phyloP scores from a whole-genome alignment of 306 rosid species.

The Gleditsia sinensis region DNA sequence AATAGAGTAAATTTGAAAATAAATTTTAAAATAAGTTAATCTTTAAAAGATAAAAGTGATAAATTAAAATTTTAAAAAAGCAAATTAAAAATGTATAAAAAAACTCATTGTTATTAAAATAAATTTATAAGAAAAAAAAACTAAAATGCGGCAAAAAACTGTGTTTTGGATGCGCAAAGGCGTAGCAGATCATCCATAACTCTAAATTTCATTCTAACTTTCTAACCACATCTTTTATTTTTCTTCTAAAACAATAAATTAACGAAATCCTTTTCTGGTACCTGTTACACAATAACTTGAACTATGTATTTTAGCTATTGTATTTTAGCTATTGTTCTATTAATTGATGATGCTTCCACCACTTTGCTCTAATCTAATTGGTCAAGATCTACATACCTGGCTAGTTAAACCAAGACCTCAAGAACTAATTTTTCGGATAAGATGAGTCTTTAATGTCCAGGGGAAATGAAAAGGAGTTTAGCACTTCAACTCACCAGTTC shows the following conservation, averaged over 20 bases:
- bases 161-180: no score
- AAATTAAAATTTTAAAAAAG: no score
- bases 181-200: no score
- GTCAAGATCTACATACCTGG: not conserved
- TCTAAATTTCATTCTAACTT: not conserved
- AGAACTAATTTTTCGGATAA: not conserved
- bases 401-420: not conserved
- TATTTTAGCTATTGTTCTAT: no score
- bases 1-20: no score
- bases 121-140: no score
- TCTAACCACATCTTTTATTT: not conserved
- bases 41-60: no score
- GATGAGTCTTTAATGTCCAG: not conserved
- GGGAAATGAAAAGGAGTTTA: not conserved
- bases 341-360: not conserved
- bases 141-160: no score
- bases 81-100: no score
- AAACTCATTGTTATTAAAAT: no score
- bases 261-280: not conserved
- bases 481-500: not conserved
- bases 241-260: not conserved
- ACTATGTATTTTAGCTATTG: not conserved
- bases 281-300: not conserved
- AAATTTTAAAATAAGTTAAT: no score
- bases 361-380: not conserved